Base-by-base conservation (phyloP, 2,329 filamentous ascomycete genomes). In the Clarireedia homoeocarpa region DNA sequence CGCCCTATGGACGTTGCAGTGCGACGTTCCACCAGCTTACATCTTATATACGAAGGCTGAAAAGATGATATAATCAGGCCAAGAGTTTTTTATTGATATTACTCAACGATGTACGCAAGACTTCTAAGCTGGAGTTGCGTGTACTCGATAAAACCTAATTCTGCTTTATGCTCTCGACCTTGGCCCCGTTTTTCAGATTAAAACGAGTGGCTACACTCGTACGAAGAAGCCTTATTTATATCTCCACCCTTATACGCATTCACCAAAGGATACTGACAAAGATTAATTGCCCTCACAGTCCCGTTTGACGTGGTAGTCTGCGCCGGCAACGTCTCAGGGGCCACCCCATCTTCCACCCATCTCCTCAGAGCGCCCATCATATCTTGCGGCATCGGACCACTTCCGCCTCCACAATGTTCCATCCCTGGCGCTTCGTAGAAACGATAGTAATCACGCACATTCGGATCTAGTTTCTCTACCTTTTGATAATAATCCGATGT, bases 331-430 rank as follows among this genome's bases (percentile, higher is more conserved):
- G 57, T 34, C 6, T 66, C 62, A 0, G 68, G 67, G 0, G 59
- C 61, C 55, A 71, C 61, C 2, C 66, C 67, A 5, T 69, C 58
- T 51, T 71, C 69, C 3, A 70, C 69, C 68, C 69, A 71, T 1
- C 53, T 50, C 6, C 62, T 54, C 7, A 71, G 56, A 38, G 63
- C 60, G 1, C 56, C 61, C 34, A 70, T 65, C 1, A 64, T 39
- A 6, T 53, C 45, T 2, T 26, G 48, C 1, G 68, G 69, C 30
- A 60, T 51, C 3, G 60, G 59, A 0, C 68, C 65, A 4, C 48
- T 46, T 1, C 69, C 70, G 5, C 62, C 58, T 9, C 14, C 47
- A 51, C 71, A 73, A 58, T 72, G 71, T 0, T 50, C 62, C 4
- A 71, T 55, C 0, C 71, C 71, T 0, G 71, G 67, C 6, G 63